phyloP scores from a whole-genome alignment of 768 basidiomycete genomes.

The Tylopilus felleus region DNA sequence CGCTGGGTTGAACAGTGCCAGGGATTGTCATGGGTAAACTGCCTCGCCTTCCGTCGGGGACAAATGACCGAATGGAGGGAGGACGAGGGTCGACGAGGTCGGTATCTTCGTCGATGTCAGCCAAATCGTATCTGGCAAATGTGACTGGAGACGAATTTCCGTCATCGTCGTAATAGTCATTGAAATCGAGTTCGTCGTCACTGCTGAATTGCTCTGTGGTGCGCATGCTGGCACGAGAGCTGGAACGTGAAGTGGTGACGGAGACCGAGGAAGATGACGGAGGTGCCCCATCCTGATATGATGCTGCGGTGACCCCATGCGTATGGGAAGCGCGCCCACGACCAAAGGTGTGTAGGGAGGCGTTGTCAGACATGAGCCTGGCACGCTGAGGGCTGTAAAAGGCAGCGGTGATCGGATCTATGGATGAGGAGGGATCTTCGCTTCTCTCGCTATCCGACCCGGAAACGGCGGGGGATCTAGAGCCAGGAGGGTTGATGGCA shows the following conservation, averaged over 20 bases:
- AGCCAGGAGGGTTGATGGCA: not conserved
- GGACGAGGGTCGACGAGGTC: conserved; percentile 26
- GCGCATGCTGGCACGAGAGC: conserved; percentile 33
- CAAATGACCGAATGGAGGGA: conserved; percentile 20
- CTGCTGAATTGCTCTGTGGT: conserved; percentile 41
- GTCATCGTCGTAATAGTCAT: conserved; percentile 31
- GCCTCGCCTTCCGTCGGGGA: conserved; percentile 39
- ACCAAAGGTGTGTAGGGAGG: conserved; percentile 51
- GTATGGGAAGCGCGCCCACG: conserved; percentile 39
- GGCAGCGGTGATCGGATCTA: conserved; percentile 28
- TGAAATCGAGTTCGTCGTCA: conserved; percentile 46
- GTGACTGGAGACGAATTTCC: conserved; percentile 37
- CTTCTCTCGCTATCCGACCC: conserved; percentile 32
- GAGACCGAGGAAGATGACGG: conserved; percentile 46
- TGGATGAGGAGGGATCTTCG: conserved; percentile 37
- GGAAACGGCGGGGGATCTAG: conserved; percentile 11
- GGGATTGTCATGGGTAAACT: conserved; percentile 65
- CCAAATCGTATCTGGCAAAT: conserved; percentile 41
- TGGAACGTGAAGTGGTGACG: conserved; percentile 35
- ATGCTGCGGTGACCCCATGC: conserved; percentile 19
- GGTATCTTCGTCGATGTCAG: conserved; percentile 32
- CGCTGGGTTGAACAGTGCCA: conserved; percentile 24
- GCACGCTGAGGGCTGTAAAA: conserved; percentile 18
- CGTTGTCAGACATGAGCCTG: conserved; percentile 37
- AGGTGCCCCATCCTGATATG: conserved; percentile 25